A percentile compares a stretch with the other conserved stretches of the same genome.
phyloP scores from a whole-genome alignment of 2,329 filamentous ascomycete species.

The Aspergillus quadricinctus region DNA sequence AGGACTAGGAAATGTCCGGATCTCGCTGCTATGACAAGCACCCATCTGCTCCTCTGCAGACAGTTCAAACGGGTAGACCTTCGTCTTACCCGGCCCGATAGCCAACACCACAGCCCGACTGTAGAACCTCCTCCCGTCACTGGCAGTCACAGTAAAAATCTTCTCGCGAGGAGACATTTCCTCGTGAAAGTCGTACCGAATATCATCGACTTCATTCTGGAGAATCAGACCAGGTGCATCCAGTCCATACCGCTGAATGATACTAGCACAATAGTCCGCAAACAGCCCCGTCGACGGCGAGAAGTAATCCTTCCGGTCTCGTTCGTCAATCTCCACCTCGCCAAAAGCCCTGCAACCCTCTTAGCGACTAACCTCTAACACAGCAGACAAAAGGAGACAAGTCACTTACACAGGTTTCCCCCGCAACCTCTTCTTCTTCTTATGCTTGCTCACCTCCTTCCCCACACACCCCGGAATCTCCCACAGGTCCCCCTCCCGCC shows the following conservation, averaged over 20 bases:
- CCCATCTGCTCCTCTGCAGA: constrained; percentile 43
- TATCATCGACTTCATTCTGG: constrained; percentile 57
- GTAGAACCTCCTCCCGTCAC: constrained; percentile 49
- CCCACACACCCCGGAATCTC: constrained; percentile 73
- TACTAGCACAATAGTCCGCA: constrained; percentile 56
- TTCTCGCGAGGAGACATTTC: constrained; percentile 45
- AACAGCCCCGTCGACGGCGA: constrained; percentile 61
- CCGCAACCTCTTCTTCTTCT: constrained; percentile 56
- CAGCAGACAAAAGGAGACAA: constrained; percentile 6
- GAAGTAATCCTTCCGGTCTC: constrained; percentile 67
- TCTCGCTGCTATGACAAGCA: constrained; percentile 62
- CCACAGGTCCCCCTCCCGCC: constrained; percentile 59
- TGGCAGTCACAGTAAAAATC: constrained; percentile 62
- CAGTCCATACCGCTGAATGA: constrained; percentile 57
- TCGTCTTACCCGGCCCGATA: constrained; percentile 63
- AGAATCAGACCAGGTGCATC: constrained; percentile 49
- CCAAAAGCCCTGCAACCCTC: constrained; percentile 20
- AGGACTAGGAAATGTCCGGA: constrained; percentile 54
- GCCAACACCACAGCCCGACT: constrained; percentile 65
- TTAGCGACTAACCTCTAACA: neutral
- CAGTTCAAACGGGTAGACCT: constrained; percentile 43
- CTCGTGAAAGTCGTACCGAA: constrained; percentile 54
- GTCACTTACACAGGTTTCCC: constrained; percentile 39
- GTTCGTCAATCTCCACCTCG: constrained; percentile 56
- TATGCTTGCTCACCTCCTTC: constrained; percentile 75